Evolutionary conservation across 1,284 basidiomycete genomes (phyloP).

Genomic region (Fistulina hepatica): DNA sequence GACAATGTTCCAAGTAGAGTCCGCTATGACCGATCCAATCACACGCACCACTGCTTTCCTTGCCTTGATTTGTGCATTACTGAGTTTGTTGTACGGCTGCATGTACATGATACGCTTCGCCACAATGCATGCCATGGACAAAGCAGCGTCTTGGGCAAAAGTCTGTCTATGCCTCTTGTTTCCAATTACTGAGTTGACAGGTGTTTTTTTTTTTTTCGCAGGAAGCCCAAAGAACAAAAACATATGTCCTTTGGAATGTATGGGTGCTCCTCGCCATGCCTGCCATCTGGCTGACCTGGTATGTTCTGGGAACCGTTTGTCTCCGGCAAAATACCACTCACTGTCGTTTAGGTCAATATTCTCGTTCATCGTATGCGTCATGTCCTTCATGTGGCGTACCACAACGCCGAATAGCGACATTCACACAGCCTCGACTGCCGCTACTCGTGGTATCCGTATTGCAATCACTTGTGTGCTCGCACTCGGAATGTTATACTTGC

Average conservation of each 20-base stretch:
- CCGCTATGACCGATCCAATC: slow-evolving; percentile 44
- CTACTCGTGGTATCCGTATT: slow-evolving; percentile 36
- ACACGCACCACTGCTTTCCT: slow-evolving; percentile 49
- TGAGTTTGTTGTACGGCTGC: slow-evolving; percentile 59
- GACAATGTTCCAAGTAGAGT: slow-evolving; percentile 51
- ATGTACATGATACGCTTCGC: slow-evolving; percentile 62
- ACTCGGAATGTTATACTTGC: slow-evolving; percentile 40
- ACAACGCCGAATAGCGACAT: slow-evolving; percentile 25
- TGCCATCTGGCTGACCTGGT: slow-evolving; percentile 51
- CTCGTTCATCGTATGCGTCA: slow-evolving; percentile 41
- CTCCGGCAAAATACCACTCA: slow-evolving; percentile 5
- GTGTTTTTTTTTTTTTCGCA: slow-evolving; percentile 12
- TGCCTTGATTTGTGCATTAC: slow-evolving; percentile 51
- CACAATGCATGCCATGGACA: slow-evolving; percentile 57
- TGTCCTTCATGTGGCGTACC: slow-evolving; percentile 49
- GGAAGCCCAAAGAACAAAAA: slow-evolving; percentile 44
- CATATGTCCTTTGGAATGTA: slow-evolving; percentile 13
- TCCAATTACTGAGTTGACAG: neutral
- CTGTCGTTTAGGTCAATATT: slow-evolving; percentile 37
- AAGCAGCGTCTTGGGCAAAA: slow-evolving; percentile 58
- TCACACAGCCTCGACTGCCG: slow-evolving; percentile 11
- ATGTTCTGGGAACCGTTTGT: slow-evolving; percentile 1
- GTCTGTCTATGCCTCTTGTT: slow-evolving; percentile 22
- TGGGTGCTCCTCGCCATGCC: slow-evolving; percentile 21
- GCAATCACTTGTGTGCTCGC: slow-evolving; percentile 34